Conservation (phyloP, 345 rosid species). For the Eucalyptus victrix region DNA sequence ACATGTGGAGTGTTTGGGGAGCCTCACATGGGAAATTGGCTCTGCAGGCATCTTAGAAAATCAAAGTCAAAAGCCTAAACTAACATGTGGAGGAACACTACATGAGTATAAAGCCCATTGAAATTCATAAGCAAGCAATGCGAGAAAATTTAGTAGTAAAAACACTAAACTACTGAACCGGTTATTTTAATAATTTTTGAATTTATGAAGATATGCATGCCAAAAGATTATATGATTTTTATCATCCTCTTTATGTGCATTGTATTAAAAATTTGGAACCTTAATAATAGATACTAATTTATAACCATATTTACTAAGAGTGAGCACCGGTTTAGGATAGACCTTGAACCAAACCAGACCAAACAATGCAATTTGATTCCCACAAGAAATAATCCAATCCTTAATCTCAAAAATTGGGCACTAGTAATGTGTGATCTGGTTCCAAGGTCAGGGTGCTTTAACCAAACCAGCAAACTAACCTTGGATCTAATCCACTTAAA, state of each 20-base stretch:
- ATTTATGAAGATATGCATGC: background rate
- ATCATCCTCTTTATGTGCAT: background rate
- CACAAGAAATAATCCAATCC: background rate
- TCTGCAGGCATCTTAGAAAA: background rate
- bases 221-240: background rate
- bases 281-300: background rate
- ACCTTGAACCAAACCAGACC: background rate
- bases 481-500: background rate
- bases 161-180: background rate
- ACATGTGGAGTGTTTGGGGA: background rate
- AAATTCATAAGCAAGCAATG: background rate
- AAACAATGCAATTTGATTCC: background rate
- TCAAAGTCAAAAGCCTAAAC: background rate
- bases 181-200: background rate
- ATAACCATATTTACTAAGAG: background rate
- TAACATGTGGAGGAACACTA: background rate
- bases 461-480: background rate
- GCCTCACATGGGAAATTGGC: background rate
- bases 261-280: background rate
- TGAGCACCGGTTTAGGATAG: background rate
- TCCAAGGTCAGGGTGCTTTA: background rate
- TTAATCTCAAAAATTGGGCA: background rate
- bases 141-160: background rate
- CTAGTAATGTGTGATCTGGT: background rate
- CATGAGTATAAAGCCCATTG: background rate